A percentile compares a stretch with the other conserved stretches of the same genome.
Evolutionary conservation across 805 yeast species (phyloP).

Genomic region (Brettanomyces anomalus): DNA sequence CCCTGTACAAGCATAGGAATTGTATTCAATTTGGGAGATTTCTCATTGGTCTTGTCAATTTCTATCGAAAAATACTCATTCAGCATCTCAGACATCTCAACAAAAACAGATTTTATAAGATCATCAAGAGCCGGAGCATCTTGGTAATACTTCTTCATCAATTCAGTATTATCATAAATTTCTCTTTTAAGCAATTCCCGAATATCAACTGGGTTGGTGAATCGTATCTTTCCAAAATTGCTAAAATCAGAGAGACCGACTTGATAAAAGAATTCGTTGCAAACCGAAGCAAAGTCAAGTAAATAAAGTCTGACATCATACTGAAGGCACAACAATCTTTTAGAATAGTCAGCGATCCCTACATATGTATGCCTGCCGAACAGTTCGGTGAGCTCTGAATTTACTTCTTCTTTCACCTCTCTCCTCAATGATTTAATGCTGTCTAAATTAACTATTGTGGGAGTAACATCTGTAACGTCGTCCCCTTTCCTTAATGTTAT

Average conservation of each 20-base stretch:
- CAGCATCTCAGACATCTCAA: slow-evolving; percentile 66
- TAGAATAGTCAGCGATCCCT: slow-evolving; percentile 69
- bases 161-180: slow-evolving; percentile 22
- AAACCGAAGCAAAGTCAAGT: slow-evolving; percentile 69
- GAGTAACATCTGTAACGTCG: slow-evolving; percentile 6
- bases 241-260: slow-evolving; percentile 68
- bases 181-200: slow-evolving; percentile 28
- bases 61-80: slow-evolving; percentile 64
- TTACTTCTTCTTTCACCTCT: slow-evolving; percentile 36
- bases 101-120: slow-evolving; percentile 6
- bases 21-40: slow-evolving; percentile 31
- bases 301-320: slow-evolving; percentile 68
- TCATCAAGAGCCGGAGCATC: slow-evolving; percentile 10
- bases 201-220: slow-evolving; percentile 27
- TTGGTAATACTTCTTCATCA: slow-evolving; percentile 4
- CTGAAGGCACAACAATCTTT: slow-evolving; percentile 76
- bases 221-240: slow-evolving; percentile 59
- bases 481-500: not conserved
- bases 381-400: slow-evolving; percentile 52
- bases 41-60: slow-evolving; percentile 26
- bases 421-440: slow-evolving; percentile 51
- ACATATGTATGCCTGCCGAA: slow-evolving; percentile 66
- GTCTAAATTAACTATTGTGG: slow-evolving; percentile 39
- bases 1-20: slow-evolving; percentile 65
- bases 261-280: slow-evolving; percentile 72